phyloP scores from a whole-genome alignment of 306 rosid genomes.

The Vigna unguiculata region DNA sequence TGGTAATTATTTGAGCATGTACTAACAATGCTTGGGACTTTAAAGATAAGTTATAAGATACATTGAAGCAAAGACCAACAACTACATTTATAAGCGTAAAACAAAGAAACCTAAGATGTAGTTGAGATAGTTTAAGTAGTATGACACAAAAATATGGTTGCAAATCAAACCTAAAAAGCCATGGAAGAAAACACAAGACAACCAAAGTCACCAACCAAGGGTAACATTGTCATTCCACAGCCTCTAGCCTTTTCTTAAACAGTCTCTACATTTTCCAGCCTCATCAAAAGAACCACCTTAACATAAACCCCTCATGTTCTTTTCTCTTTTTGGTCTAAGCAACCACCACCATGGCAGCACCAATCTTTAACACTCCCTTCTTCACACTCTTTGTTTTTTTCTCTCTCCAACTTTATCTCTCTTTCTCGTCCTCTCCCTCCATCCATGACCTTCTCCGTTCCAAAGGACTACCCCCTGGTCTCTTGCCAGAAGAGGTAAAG shows the following conservation, averaged over 20 bases:
- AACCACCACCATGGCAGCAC: conserved; percentile 44
- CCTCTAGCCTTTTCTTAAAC: conserved; percentile 38
- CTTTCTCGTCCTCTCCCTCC: conserved; percentile 48
- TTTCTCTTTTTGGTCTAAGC: conserved; percentile 48
- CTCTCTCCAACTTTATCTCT: not conserved
- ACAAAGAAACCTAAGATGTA: conserved; percentile 37
- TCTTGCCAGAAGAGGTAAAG: conserved; percentile 74
- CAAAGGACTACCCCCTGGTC: conserved; percentile 83
- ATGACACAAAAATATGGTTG: conserved; percentile 41
- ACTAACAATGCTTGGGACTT: conserved; percentile 43
- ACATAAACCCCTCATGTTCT: conserved; percentile 44
- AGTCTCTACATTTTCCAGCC: conserved; percentile 57
- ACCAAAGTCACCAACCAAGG: conserved; percentile 59
- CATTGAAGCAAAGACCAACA: conserved; percentile 57
- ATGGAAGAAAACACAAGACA: conserved; percentile 9
- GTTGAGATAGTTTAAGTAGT: conserved; percentile 32
- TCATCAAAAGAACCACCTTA: conserved; percentile 40
- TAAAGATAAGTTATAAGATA: conserved; percentile 47
- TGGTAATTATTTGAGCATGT: conserved; percentile 36
- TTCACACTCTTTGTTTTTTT: conserved; percentile 39
- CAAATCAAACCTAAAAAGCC: conserved; percentile 3
- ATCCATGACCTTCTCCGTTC: conserved; percentile 84
- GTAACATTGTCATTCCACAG: conserved; percentile 43
- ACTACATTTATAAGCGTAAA: conserved; percentile 40
- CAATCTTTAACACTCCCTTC: conserved; percentile 52